Evolutionary conservation across 1,284 basidiomycete species (phyloP).

Genomic region (Boletus sp.): DNA sequence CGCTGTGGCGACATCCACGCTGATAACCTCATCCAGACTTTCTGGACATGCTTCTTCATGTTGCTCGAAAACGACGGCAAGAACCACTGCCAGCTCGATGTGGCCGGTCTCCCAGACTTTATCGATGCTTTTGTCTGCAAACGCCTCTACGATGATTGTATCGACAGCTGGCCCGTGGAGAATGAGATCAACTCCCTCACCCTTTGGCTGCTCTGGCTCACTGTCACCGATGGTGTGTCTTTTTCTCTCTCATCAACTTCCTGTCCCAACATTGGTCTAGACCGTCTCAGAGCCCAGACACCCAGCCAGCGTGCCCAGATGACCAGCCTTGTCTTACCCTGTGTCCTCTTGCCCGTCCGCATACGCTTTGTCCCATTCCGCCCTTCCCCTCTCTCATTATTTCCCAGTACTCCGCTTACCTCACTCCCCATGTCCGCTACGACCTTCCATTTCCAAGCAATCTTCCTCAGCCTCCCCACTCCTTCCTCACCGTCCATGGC

Average conservation of each 20-base stretch:
- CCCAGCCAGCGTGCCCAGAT: conserved; percentile 47
- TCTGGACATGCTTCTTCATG: conserved; percentile 63
- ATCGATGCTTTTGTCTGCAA: conserved; percentile 50
- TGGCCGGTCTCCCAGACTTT: conserved; percentile 51
- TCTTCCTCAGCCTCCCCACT: conserved; percentile 36
- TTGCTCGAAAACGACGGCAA: conserved; percentile 77
- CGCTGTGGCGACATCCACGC: conserved; percentile 45
- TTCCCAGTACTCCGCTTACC: conserved; percentile 55
- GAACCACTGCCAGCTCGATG: conserved; percentile 64
- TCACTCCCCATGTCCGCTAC: conserved; percentile 65
- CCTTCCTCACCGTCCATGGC: conserved; percentile 55
- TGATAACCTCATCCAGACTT: conserved; percentile 45
- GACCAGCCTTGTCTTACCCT: conserved; percentile 58
- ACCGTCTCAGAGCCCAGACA: conserved; percentile 49
- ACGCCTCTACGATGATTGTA: conserved; percentile 47
- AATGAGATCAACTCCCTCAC: conserved; percentile 52
- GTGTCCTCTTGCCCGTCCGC: conserved; percentile 54
- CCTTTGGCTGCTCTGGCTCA: conserved; percentile 69
- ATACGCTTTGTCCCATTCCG: conserved; percentile 37
- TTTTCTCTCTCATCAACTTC: background rate
- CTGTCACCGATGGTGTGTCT: conserved; percentile 50
- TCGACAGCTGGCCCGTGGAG: conserved; percentile 62
- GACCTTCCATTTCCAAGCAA: conserved; percentile 48
- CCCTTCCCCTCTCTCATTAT: conserved; percentile 7
- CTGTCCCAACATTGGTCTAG: conserved; percentile 36